Base-by-base conservation (phyloP, 129 eudicot genomes). In the Artemisia argyi region DNA sequence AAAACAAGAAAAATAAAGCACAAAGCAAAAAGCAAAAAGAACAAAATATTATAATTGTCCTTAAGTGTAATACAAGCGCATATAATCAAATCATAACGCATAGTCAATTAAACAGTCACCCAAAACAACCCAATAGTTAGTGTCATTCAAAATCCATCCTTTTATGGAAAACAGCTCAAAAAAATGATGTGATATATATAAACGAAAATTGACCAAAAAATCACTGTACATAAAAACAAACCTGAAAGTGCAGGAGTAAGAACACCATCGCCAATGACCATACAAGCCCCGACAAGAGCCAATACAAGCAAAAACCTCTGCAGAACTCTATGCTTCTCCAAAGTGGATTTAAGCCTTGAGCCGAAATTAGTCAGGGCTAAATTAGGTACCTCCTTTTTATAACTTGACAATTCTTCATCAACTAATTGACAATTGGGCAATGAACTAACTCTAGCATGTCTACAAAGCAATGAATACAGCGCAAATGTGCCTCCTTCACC, bases 401-500 rank as follows among this genome's bases (percentile, higher is more conserved):
- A 93, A 28, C 67, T 63, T 14, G 98, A 92, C 48, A 92, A 77
- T 52, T 92, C 96, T 65, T 92, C 98, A 84, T 92, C 98, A 35
- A 84, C 95, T 35, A 76, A 80, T 61, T 93, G 98, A 69, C 83
- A 81, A 83, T 81, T 93, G 64, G 96, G 98, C 82, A 93, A 63
- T 30, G 97, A 80, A 82, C 89, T 83, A 35, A 93, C 92, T 60
- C 84, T 85, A 72, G 97, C 98, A 85, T 93, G 97, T 54, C 98
- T 75, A 52, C 97, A 93, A 7, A 93, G 74, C 39, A 93, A 83
- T 0, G 98, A 89, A 81, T 93, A 93, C 59, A 93, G 68, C 11
- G 98, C 97, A 84, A 93, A 93, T 71, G 98, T 93, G 63, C 98
- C 98, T 11, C 98, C 98, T 88, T 94, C 98, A 18, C 98, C 98